Evolutionary conservation across 75 land plant genomes (phyloP), one percentile per base, ranked within the genome.

Genomic region (Pseudotsuga menziesii): DNA sequence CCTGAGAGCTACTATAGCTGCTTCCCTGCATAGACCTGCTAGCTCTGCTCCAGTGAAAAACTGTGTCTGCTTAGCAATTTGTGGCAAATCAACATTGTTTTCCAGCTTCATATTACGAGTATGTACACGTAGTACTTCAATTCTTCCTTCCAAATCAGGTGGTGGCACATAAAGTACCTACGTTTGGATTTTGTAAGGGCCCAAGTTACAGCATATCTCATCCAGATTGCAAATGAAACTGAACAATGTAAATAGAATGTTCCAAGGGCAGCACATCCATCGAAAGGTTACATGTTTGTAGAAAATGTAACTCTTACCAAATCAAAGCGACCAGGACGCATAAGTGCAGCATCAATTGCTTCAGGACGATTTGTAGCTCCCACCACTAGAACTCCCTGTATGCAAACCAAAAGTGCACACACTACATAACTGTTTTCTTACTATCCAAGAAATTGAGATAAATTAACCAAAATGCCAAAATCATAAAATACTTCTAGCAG

Each of bases 291-390:
- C 16, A 12, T 76, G 27, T 75, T 74, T 29, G 16, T 39, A 3
- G 2, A 9, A 48, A 48, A 48, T 48, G 58, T n/a, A 67, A 9
- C 4, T 44, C 85, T 82, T 82, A 94, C 97, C 89, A 86, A 75
- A 78, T 94, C 98, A 85, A 94, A 93, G 67, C 98, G 93, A 58
- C 98, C 98, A 71, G 98, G 98, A n/a, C 98, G 88, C 89, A 87
- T 84, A 36, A 94, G 83, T 55, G 98, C 98, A 52, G 91, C 86
- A 83, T 93, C 96, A 58, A 95, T 95, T 32, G 96, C 88, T 78
- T 83, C 70, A 22, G 93, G 98, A 19, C 96, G 87, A 83, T 95
- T 95, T 74, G 98, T 95, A 41, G 98, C 98, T 80, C 91, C 98
- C 57, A 95, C 72, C 55, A 95, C 96, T 56, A 93, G 88, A 72